phyloP scores from a whole-genome alignment of 495 filamentous ascomycete species.

The Penicillium cinerascens region DNA sequence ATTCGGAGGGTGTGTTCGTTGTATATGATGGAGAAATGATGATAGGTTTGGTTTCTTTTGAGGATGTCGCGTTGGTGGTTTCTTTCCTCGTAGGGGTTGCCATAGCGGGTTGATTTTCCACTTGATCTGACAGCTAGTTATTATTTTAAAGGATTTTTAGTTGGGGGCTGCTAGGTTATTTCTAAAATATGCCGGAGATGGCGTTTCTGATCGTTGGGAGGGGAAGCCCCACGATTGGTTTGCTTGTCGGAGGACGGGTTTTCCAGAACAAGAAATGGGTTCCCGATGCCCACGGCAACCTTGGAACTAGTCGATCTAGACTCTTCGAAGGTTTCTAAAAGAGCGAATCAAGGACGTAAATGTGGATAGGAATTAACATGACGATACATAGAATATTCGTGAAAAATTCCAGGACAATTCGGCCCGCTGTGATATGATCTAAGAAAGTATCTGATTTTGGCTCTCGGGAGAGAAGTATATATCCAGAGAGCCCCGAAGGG shows the following conservation, averaged over 20 bases:
- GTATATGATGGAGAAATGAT: slow-evolving; percentile 12
- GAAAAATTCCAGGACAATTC: not conserved
- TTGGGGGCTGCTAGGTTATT: not conserved
- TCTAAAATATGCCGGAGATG: not conserved
- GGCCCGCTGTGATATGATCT: not conserved
- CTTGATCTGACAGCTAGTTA: not conserved
- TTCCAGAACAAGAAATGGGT: not conserved
- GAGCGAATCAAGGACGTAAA: not conserved
- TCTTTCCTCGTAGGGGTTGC: not conserved
- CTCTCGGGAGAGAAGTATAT: no score
- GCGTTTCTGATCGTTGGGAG: not conserved
- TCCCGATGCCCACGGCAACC: not conserved
- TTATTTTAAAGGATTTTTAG: not conserved
- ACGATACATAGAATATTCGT: not conserved
- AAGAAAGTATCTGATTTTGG: no score
- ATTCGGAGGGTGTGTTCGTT: slow-evolving; percentile 12
- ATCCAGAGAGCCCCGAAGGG: no score
- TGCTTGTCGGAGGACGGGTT: not conserved
- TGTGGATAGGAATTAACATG: not conserved
- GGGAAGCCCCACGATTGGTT: not conserved
- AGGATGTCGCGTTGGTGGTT: not conserved
- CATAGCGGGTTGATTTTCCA: not conserved
- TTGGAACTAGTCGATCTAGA: not conserved
- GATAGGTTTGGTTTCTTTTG: slow-evolving; percentile 1
- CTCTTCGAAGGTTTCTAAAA: not conserved